Conservation (phyloP, 257 asterid species). For the Striga asiatica region DNA sequence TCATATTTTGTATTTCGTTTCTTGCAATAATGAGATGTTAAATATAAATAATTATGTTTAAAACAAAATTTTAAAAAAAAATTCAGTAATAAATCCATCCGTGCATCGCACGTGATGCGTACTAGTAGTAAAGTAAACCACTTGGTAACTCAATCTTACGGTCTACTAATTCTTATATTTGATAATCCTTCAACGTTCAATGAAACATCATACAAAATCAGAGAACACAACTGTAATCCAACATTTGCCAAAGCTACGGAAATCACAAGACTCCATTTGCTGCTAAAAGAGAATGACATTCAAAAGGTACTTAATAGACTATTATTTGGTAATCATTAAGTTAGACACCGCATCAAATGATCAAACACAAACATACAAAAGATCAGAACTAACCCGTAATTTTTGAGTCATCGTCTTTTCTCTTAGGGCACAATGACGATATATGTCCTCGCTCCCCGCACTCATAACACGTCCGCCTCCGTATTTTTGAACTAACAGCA, state of each 20-base stretch:
- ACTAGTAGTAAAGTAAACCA: too few species aligned
- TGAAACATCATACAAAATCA: not conserved
- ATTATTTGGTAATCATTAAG: not conserved
- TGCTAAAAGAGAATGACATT: not conserved
- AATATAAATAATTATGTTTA: too few species aligned
- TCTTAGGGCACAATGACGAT: slow-evolving; percentile 68
- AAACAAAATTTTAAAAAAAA: too few species aligned
- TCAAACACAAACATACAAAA: not conserved
- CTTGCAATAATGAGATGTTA: too few species aligned
- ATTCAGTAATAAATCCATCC: too few species aligned
- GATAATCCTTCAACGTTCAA: too few species aligned
- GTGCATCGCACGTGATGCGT: too few species aligned
- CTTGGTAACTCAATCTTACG: too few species aligned
- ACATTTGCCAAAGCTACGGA: not conserved
- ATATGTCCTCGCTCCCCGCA: slow-evolving; percentile 87
- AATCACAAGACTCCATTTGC: not conserved
- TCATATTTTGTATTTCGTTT: too few species aligned
- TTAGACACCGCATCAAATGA: not conserved
- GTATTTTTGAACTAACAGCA: slow-evolving; percentile 51
- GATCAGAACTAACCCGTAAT: slow-evolving; percentile 18
- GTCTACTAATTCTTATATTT: too few species aligned
- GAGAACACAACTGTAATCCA: not conserved
- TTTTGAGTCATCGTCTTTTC: slow-evolving; percentile 27
- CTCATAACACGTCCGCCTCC: slow-evolving; percentile 74
- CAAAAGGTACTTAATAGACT: too few species aligned